Conservation (phyloP, 2,329 filamentous ascomycete genomes). For the Akanthomyces uredinophilus region DNA sequence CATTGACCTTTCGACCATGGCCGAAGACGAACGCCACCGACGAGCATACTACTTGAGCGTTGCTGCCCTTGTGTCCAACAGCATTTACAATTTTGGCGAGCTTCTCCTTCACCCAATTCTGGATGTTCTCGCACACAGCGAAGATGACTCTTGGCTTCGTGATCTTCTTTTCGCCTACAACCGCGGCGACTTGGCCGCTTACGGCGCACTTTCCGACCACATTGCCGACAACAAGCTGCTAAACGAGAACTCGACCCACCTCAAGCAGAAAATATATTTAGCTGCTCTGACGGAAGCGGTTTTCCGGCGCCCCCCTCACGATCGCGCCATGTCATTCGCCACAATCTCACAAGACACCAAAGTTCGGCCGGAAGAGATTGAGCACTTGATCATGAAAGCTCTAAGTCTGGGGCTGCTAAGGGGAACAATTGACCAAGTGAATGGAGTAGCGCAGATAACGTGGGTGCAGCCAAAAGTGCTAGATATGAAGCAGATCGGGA, state of each 20-base stretch:
- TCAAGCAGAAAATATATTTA: conserved; percentile 98
- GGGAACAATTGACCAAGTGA: conserved; percentile 94
- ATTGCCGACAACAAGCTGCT: conserved; percentile 77
- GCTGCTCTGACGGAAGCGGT: conserved; percentile 92
- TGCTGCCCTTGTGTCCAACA: conserved; percentile 85
- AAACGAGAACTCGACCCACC: conserved; percentile 70
- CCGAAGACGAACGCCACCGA: conserved; percentile 67
- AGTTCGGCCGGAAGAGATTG: conserved; percentile 84
- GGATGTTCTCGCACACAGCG: conserved; percentile 66
- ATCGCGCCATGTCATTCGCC: conserved; percentile 87
- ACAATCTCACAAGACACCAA: conserved; percentile 91
- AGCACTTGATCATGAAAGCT: conserved; percentile 99
- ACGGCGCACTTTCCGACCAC: conserved; percentile 76
- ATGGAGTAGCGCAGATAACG: conserved; percentile 87
- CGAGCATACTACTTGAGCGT: conserved; percentile 91
- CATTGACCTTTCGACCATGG: conserved; percentile 74
- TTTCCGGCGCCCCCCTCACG: conserved; percentile 91
- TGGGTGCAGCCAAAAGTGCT: conserved; percentile 99
- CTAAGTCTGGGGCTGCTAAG: conserved; percentile 83
- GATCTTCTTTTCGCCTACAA: conserved; percentile 98
- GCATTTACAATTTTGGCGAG: conserved; percentile 99
- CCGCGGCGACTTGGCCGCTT: conserved; percentile 83
- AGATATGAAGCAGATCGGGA: conserved; percentile 90
- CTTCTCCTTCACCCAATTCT: conserved; percentile 96
- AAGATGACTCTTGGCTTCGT: conserved; percentile 79